Conservation (phyloP, 495 filamentous ascomycete genomes). For the Neurospora tetrasperma region DNA sequence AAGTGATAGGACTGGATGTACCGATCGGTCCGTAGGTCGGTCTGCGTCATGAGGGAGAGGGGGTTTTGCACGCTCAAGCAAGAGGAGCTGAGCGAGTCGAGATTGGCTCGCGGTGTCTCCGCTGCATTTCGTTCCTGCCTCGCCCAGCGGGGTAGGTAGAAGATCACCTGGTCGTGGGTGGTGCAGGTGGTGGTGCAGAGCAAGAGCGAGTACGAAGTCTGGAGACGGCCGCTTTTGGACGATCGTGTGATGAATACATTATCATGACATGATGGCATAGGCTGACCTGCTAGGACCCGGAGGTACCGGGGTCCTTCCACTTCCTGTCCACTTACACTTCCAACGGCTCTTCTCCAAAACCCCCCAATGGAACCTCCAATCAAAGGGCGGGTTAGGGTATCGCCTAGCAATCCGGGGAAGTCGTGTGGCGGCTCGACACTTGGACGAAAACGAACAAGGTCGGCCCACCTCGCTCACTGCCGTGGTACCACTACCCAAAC, state of each 20-base stretch:
- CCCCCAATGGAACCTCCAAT: neutral
- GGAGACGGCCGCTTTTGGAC: conserved; percentile 9
- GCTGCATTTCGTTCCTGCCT: conserved; percentile 17
- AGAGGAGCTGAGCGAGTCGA: conserved; percentile 9
- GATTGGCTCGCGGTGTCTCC: conserved; percentile 3
- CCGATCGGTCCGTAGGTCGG: neutral
- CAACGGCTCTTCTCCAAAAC: neutral
- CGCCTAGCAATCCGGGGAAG: neutral
- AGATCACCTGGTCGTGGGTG: conserved; percentile 2
- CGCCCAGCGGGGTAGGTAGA: conserved; percentile 32
- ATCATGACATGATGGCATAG: conserved; percentile 22
- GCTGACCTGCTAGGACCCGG: neutral
- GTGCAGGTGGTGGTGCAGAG: neutral
- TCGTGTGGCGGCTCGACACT: neutral
- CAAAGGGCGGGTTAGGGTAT: neutral
- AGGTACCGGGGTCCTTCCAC: neutral
- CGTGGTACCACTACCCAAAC: neutral
- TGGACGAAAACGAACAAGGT: neutral
- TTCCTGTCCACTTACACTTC: neutral
- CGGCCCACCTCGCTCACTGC: neutral
- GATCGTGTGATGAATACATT: conserved; percentile 31
- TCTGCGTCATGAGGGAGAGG: neutral
- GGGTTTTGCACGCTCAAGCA: neutral
- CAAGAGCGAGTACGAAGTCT: neutral
- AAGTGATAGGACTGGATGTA: neutral